Evolutionary conservation across 495 filamentous ascomycete genomes (phyloP).

Genomic region (Penicillium fimorum): DNA sequence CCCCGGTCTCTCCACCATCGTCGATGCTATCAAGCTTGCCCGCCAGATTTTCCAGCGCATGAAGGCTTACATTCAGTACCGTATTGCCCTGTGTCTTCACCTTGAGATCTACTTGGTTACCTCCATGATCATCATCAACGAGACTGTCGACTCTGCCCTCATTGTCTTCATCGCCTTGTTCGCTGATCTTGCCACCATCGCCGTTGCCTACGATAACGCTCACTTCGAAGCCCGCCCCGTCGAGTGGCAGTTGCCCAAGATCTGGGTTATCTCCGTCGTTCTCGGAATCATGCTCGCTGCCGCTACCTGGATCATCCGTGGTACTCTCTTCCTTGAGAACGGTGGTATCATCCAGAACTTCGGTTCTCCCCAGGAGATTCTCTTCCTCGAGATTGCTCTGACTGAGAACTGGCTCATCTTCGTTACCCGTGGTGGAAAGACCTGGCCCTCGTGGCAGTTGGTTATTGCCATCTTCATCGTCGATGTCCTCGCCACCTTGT

Average conservation of each 20-base stretch:
- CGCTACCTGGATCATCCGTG: conserved; percentile 70
- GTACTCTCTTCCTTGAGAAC: conserved; percentile 60
- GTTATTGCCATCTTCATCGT: conserved; percentile 69
- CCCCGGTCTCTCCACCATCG: conserved; percentile 72
- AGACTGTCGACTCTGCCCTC: conserved; percentile 63
- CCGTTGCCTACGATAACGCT: conserved; percentile 75
- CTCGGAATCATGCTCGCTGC: conserved; percentile 64
- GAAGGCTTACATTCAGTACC: conserved; percentile 80
- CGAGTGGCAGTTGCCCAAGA: conserved; percentile 77
- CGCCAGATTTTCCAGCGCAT: conserved; percentile 81
- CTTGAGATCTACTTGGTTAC: conserved; percentile 77
- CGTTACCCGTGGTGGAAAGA: conserved; percentile 70
- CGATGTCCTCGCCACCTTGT: conserved; percentile 67
- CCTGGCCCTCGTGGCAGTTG: conserved; percentile 71
- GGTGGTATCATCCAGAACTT: conserved; percentile 74
- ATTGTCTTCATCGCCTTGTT: conserved; percentile 78
- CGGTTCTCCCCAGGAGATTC: conserved; percentile 67
- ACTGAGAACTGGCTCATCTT: conserved; percentile 82
- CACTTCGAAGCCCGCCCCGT: conserved; percentile 69
- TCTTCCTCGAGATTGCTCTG: conserved; percentile 71
- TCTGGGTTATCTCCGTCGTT: conserved; percentile 71
- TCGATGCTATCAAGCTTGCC: conserved; percentile 74
- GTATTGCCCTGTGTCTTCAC: conserved; percentile 75
- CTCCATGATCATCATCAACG: conserved; percentile 74
- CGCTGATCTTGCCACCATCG: conserved; percentile 75